Evolutionary conservation across 192 early-diverging fungal genomes (phyloP), one percentile per base, ranked within the genome.

Genomic region (Backusella tarrabulga): DNA sequence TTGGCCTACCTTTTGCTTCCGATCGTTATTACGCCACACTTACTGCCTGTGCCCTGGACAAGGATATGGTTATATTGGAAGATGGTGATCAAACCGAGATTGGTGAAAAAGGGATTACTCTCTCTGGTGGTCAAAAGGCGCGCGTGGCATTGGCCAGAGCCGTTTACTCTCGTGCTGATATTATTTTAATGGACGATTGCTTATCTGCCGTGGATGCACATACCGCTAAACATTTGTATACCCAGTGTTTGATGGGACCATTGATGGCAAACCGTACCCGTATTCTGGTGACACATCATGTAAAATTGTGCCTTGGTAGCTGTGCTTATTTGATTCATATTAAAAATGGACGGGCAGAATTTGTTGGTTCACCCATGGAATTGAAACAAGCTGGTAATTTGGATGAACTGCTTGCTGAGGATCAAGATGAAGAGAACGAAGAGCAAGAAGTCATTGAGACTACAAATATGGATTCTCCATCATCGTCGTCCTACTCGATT

Each of bases 131-230:
- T 1, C 38, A 40, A 40, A 40, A 40, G 11, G 38, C 38, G 11
- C 85, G 96, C 32, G 89, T 99, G 40, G 83, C 94, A 0, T 86
- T 98, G 23, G 97, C 95, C 2, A 87, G 97, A 15, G 96, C 96
- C 15, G 88, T 97, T 15, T 98, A 97, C 79, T 89, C 86, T 40
- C 72, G 84, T n/a, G 88, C 91, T 3, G 83, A 85, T 8, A 86
- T 87, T 50, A 77, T 97, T 29, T 69, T 97, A 2, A 87, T 96
- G 73, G 97, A 98, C 83, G 96, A 97, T 81, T 92, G 90, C 50
- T 87, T 98, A 40, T 93, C 92, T 0, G 97, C 97, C 7, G 96
- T 98, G 0, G 98, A 99, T 79, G 75, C 74, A 21, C 92, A 94
- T 50, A 96, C 95, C 1, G 97, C 93, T 32, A 84, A 88, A 41